Evolutionary conservation across 2,329 filamentous ascomycete genomes (phyloP).

Genomic region (Chrysoporthe puriensis): DNA sequence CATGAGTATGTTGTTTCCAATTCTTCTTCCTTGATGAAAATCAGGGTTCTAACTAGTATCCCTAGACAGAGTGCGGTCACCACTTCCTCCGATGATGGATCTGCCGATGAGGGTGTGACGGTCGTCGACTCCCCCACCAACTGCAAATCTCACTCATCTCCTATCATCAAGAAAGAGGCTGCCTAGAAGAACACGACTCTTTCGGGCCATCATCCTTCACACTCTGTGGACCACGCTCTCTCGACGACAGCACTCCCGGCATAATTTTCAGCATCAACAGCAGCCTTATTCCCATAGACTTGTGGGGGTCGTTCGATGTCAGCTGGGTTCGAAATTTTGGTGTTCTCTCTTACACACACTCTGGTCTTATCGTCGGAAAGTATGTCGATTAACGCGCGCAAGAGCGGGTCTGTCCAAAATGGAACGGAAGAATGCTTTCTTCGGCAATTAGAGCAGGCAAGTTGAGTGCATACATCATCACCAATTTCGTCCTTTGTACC

Average conservation of each 20-base stretch:
- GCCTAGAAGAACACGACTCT: slow-evolving; percentile 36
- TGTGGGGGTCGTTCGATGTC: slow-evolving; percentile 30
- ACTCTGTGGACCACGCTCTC: slow-evolving; percentile 23
- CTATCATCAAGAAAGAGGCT: slow-evolving; percentile 51
- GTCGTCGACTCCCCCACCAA: slow-evolving; percentile 53
- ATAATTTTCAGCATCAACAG: slow-evolving; percentile 29
- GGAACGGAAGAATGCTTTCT: slow-evolving; percentile 26
- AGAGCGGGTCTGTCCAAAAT: slow-evolving; percentile 27
- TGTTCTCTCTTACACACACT: slow-evolving; percentile 27
- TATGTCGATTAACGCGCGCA: slow-evolving; percentile 26
- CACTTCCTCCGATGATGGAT: slow-evolving; percentile 49
- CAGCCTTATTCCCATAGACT: slow-evolving; percentile 27
- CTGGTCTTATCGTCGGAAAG: slow-evolving; percentile 29
- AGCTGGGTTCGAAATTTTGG: slow-evolving; percentile 29
- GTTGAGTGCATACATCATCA: slow-evolving; percentile 27
- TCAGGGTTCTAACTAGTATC: slow-evolving; percentile 31
- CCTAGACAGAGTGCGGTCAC: slow-evolving; percentile 46
- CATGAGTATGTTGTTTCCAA: slow-evolving; percentile 29
- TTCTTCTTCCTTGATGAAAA: slow-evolving; percentile 33
- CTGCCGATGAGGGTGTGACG: slow-evolving; percentile 58
- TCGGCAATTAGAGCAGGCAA: slow-evolving; percentile 28
- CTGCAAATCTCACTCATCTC: slow-evolving; percentile 54
- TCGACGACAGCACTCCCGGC: slow-evolving; percentile 28
- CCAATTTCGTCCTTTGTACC: slow-evolving; percentile 29
- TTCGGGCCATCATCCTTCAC: slow-evolving; percentile 33